Base-by-base conservation (phyloP, 2,329 filamentous ascomycete species). In the Leptodontidium sp. region DNA sequence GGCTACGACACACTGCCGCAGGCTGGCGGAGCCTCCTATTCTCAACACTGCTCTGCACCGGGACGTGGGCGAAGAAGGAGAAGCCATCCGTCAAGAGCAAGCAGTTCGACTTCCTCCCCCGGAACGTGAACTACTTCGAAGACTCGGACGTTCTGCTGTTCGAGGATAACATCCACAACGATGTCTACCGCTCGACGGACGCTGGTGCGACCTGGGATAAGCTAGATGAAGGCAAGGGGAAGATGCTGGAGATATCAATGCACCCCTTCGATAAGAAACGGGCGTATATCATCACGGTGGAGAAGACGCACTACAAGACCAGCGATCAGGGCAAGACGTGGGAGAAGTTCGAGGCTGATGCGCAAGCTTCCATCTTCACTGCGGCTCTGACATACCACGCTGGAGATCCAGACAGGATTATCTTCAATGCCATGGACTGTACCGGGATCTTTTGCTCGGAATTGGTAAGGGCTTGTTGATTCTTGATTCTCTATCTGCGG, bases 51-150 rank as follows among this genome's bases (percentile, higher is more conserved):
- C 73, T 79, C 24, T 70, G 61, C 57, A 70, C 70, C 40, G 65
- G 65, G 57, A 70, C 71, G 32, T 73, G 68, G 71, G 76, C 73
- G 53, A 79, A 78, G 69, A 79, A 79, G 68, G 76, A 78, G 65
- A 69, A 84, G 61, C 94, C 94, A 29, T 84, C 85, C 66, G 85
- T 97, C 75, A 84, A 86, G 70, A 82, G 84, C 68, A 91, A 84
- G 64, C 81, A 86, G 58, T 92, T 98, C 81, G 83, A 91, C 55
- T 84, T 89, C 75, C 81, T 85, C 65, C 92, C 93, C 0, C 78
- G 82, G 65, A 89, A 90, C 78, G 83, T 98, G 73, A 91, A 92
- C 81, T 99, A 97, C 82, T 98, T 99, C 78, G 91, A 96, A 77
- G 93, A 95, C 79, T 94, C 93, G 73, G 91, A 97, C 79, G 88